phyloP scores from a whole-genome alignment of 2,329 filamentous ascomycete genomes.

The Fusarium euwallaceae region DNA sequence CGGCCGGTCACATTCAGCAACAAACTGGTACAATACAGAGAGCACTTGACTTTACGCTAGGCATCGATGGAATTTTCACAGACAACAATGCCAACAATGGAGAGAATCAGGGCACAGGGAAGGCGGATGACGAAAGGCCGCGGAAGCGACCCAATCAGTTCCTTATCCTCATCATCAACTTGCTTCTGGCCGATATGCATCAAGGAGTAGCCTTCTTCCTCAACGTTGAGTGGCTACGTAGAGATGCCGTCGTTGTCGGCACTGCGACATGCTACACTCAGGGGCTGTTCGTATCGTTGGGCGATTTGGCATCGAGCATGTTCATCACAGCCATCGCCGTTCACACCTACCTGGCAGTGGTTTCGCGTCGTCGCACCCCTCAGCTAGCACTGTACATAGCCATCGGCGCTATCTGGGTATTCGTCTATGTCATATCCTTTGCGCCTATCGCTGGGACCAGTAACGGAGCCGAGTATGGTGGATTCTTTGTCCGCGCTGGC shows the following conservation, averaged over 20 bases:
- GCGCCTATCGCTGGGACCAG: constrained; percentile 61
- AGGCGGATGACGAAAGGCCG: constrained; percentile 22
- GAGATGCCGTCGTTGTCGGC: constrained; percentile 66
- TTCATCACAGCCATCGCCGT: constrained; percentile 76
- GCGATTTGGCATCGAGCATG: constrained; percentile 74
- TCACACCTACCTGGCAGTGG: constrained; percentile 75
- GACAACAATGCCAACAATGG: constrained; percentile 14
- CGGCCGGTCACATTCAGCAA: constrained; percentile 14
- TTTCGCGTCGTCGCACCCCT: constrained; percentile 66
- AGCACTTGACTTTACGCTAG: constrained; percentile 51
- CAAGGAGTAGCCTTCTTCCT: constrained; percentile 75
- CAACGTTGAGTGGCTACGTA: constrained; percentile 69
- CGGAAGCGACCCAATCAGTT: constrained; percentile 71
- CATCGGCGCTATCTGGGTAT: constrained; percentile 67
- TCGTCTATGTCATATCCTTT: constrained; percentile 69
- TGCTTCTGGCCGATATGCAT: constrained; percentile 76
- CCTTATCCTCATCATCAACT: constrained; percentile 76
- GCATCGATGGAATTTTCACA: constrained; percentile 53
- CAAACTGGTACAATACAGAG: constrained; percentile 36
- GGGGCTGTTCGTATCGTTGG: constrained; percentile 77
- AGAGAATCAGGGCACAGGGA: not conserved
- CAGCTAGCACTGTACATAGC: constrained; percentile 62
- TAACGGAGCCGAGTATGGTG: constrained; percentile 57
- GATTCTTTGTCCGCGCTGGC: constrained; percentile 73
- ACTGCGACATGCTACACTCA: constrained; percentile 71